Conservation (phyloP, 2,329 filamentous ascomycete species). For the Paecilomyces dactylethromorphus region DNA sequence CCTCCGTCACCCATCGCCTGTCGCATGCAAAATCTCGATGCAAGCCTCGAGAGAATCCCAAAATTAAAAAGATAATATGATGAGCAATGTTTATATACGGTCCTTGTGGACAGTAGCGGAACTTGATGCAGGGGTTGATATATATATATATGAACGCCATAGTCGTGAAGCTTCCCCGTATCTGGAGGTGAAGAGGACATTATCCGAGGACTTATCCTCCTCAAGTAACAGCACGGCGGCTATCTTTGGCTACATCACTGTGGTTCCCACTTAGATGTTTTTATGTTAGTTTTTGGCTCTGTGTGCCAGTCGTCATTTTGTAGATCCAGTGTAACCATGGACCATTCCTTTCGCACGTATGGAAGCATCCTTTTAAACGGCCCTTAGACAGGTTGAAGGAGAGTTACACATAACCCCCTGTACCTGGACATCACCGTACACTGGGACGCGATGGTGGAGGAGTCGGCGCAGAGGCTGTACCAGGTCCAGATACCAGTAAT, state of each 20-base stretch:
- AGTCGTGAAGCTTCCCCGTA: neutral
- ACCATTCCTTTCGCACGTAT: neutral
- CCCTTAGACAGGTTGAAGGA: neutral
- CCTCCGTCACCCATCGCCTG: neutral
- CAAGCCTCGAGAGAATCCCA: neutral
- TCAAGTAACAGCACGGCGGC: neutral
- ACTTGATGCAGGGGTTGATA: neutral
- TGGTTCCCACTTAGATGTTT: neutral
- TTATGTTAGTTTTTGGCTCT: neutral
- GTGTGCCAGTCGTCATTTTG: neutral
- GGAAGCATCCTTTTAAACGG: neutral
- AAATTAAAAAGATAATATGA: neutral
- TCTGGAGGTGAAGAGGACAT: neutral
- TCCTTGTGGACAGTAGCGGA: neutral
- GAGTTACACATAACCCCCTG: neutral
- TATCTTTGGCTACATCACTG: neutral
- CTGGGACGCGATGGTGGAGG: constrained; percentile 13
- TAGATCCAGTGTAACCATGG: neutral
- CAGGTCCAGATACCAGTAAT: constrained; percentile 15
- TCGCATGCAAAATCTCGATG: neutral
- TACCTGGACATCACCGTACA: neutral
- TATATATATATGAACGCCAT: neutral
- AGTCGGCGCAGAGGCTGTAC: constrained; percentile 16
- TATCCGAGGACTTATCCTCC: neutral
- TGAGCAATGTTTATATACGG: neutral